Base-by-base conservation (phyloP, 108 stramenopile genomes). In the Fistulifera solaris region DNA sequence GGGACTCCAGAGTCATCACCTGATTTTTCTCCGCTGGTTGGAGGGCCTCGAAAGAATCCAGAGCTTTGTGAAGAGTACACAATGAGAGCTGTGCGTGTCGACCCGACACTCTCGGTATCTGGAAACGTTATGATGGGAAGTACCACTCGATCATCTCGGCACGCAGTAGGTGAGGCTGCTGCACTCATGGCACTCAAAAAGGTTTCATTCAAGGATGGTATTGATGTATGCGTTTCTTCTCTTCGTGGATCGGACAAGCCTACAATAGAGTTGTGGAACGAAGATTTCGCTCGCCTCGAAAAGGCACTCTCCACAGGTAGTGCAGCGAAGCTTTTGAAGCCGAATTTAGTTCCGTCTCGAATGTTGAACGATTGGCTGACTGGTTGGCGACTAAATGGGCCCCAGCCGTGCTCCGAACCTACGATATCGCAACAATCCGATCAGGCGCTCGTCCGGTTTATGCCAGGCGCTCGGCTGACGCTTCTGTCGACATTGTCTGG, bases 321-420 rank as follows among this genome's bases (percentile, higher is more conserved):
- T 27, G 68, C 52, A 0, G 70, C 71, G 18, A 44, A 44, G 28
- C 49, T 89, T 89, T 89, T 46, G 54, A 35, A 17, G 71, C 72
- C 11, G 66, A 73, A 43, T 83, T 80, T 59, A 59, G 68, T 24
- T 58, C 65, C 4, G 87, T 89, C 15, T 72, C 76, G 10, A 67
- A 76, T 47, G 70, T 67, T 13, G 68, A 71, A 23, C 73, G 83
- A 31, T 61, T 89, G 48, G 76, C 83, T 11, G 81, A 83, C 40
- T 89, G 87, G 87, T 44, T 89, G 17, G 80, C 87, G 19, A 76
- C 81, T 18, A 89, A 89, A 48, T 89, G 87, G 87, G 87, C 87
- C 17, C 87, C 87, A 10, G 79, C 83, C 12, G 78, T 89, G 31
- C 50, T 89, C 22, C 68, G 78, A 27, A 82, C 83, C 3, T 89